phyloP scores from a whole-genome alignment of 208 protist genomes.

The Leishmania mexicana region DNA sequence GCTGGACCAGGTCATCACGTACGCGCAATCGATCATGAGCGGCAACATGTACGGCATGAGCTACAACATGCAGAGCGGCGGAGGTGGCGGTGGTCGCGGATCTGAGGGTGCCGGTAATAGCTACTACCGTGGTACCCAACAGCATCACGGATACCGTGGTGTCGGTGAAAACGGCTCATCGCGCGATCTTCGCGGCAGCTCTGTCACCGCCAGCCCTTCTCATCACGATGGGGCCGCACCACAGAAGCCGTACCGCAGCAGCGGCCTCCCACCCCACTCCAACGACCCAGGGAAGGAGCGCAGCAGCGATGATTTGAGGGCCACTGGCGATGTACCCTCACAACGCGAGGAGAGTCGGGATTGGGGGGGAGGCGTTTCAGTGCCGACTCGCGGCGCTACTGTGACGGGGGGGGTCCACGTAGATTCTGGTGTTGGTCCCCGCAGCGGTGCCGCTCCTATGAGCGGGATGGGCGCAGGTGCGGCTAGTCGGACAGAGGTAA shows the following conservation, averaged over 20 bases:
- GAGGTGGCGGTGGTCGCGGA: constrained; percentile 12
- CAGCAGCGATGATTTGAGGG: constrained; percentile 24
- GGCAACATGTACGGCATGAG: constrained; percentile 17
- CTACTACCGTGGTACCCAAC: constrained; percentile 25
- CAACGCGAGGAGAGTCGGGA: constrained; percentile 30
- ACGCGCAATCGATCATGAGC: constrained; percentile 40
- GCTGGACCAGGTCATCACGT: constrained; percentile 47
- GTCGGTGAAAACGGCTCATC: constrained; percentile 6
- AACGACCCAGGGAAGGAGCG: constrained; percentile 17
- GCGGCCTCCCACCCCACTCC: constrained; percentile 2
- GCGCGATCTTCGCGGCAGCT: constrained; percentile 21
- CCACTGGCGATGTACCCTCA: constrained; percentile 14
- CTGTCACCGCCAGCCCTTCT: background rate
- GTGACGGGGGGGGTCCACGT: constrained; percentile 3
- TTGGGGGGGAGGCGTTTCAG: constrained; percentile 8
- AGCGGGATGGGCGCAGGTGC: constrained; percentile 9
- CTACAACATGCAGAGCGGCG: constrained; percentile 13
- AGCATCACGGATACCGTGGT: constrained; percentile 24
- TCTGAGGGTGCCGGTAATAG: constrained; percentile 4
- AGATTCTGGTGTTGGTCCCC: constrained; percentile 1
- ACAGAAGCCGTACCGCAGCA: constrained; percentile 33
- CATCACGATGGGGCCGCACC: constrained; percentile 14
- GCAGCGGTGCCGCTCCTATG: background rate
- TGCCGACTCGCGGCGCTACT: constrained; percentile 3
- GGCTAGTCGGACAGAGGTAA: background rate